A percentile compares a stretch with the other conserved stretches of the same genome.
Evolutionary conservation across 345 rosid species (phyloP).

Genomic region (Pugionium dolabratum): DNA sequence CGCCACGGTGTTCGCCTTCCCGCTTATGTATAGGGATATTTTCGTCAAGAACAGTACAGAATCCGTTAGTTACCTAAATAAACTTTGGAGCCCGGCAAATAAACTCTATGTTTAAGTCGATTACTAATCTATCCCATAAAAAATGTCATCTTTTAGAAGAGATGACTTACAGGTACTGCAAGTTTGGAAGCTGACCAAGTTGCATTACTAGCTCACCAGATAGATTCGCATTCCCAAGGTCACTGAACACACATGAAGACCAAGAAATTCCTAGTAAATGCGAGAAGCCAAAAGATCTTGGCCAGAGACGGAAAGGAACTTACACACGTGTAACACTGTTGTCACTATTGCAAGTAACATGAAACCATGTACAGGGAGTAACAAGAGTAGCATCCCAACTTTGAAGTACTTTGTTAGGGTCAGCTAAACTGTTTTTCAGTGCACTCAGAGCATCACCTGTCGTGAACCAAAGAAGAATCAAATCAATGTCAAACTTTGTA

Average conservation of each 20-base stretch:
- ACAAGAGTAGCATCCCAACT: conserved; percentile 94
- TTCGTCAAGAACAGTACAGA: too few relatives aligned
- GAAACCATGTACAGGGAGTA: conserved; percentile 93
- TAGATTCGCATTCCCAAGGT: conserved; percentile 49
- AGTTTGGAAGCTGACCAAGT: conserved; percentile 58
- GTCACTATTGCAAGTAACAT: conserved; percentile 84
- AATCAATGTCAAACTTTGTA: not conserved
- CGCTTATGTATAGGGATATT: not conserved
- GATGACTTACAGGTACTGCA: conserved; percentile 87
- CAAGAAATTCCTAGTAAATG: conserved; percentile 5
- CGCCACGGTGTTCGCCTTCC: not conserved
- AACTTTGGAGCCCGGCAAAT: not conserved
- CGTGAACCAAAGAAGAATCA: not conserved
- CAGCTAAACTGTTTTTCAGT: conserved; percentile 58
- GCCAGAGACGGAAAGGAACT: conserved; percentile 42
- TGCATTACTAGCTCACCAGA: conserved; percentile 46
- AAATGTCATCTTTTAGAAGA: conserved; percentile 4
- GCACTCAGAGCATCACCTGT: conserved; percentile 90
- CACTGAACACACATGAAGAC: conserved; percentile 34
- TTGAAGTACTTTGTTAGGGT: conserved; percentile 82
- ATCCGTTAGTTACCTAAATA: not conserved
- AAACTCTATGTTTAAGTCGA: conserved; percentile 6
- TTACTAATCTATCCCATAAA: conserved; percentile 8
- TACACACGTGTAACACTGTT: conserved; percentile 89
- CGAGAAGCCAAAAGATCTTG: conserved; percentile 9